Conservation (phyloP, 2,329 filamentous ascomycete species). For the Cladosporium austrohemisphaericum region DNA sequence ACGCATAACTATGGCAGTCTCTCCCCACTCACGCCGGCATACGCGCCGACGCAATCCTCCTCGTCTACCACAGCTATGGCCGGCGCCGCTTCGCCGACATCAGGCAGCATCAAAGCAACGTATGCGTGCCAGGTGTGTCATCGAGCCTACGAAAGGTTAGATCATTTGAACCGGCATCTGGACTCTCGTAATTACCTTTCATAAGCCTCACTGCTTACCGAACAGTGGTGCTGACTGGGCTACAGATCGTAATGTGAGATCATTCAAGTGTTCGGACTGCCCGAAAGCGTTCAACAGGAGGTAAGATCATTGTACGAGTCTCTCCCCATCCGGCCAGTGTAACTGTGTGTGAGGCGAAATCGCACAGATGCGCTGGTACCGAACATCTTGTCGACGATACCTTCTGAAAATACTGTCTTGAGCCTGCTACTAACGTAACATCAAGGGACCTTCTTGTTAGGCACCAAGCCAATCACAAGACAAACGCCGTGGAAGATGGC, state of each 20-base stretch:
- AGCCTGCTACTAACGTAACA: not conserved
- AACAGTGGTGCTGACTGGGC: not conserved
- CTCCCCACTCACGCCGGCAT: no score
- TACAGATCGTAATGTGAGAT: conserved; percentile 27
- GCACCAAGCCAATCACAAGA: conserved; percentile 29
- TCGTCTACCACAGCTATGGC: not conserved
- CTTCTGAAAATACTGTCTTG: not conserved
- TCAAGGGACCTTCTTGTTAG: conserved; percentile 30
- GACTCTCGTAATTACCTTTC: conserved; percentile 26
- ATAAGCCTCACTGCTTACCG: not conserved
- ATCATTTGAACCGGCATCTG: conserved; percentile 32
- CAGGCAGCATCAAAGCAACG: not conserved
- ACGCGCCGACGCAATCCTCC: no score
- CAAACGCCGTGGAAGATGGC: conserved; percentile 25
- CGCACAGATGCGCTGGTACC: no score
- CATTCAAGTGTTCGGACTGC: conserved; percentile 30
- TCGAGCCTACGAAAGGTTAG: conserved; percentile 29
- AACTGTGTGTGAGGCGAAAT: not conserved
- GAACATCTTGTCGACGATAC: no score
- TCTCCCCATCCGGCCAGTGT: no score
- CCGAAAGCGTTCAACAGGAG: conserved; percentile 30
- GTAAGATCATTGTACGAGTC: no score
- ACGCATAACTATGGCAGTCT: no score
- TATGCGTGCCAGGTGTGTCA: conserved; percentile 29
- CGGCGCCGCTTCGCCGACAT: not conserved